These are phyloP conservation scores for Plasmodium gaboni DNA, from an alignment of 169 alveolate species.

Conservation along the genomic window DNA sequence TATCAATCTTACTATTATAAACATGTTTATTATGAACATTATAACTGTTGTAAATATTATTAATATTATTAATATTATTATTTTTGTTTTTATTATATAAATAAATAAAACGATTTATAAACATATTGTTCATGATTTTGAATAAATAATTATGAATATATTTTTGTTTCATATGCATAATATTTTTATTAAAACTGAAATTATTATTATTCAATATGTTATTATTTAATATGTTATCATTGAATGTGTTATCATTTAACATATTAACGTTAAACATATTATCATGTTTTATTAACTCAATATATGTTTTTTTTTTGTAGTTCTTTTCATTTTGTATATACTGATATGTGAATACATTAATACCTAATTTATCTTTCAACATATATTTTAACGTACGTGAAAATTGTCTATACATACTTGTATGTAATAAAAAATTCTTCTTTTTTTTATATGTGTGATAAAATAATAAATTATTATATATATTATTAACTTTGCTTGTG, in stretches of 20 bases:
- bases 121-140: not conserved
- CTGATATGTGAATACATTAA: not conserved
- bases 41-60: too few species aligned
- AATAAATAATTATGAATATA: not conserved
- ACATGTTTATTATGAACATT: too few species aligned
- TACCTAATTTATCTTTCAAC: not conserved
- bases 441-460: not conserved
- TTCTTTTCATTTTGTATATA: not conserved
- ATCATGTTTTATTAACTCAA: not conserved
- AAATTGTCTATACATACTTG: not conserved
- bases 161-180: not conserved
- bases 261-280: too few species aligned
- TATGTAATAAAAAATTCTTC: slow-evolving; percentile 3
- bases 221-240: too few species aligned
- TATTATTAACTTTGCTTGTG: not conserved
- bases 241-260: too few species aligned
- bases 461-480: slow-evolving; percentile 1
- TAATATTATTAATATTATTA: too few species aligned
- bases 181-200: too few species aligned
- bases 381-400: not conserved
- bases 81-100: too few species aligned
- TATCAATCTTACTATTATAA: too few species aligned
- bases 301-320: not conserved
- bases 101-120: not conserved
- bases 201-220: too few species aligned